Percentiles rank a stretch among this genome's conserved stretches.
These are phyloP conservation scores for Malassezia brasiliensis DNA, from an alignment of 1,284 basidiomycete genomes.

Conservation along the genomic window DNA sequence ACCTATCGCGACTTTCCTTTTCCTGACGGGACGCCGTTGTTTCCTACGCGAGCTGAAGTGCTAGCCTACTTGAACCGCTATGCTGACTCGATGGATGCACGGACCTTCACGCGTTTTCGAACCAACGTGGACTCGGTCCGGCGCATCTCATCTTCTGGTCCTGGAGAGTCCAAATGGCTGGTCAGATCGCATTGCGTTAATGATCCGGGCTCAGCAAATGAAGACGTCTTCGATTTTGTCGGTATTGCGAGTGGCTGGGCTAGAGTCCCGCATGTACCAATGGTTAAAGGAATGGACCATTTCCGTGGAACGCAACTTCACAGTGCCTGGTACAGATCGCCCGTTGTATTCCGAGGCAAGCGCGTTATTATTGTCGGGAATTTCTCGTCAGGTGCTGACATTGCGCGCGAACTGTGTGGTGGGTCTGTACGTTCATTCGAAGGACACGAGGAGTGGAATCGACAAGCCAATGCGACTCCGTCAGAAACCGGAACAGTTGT, in stretches of 20 bases:
- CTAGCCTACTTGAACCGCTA: conserved; percentile 49
- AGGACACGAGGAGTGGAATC: conserved; percentile 16
- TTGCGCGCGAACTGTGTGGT: conserved; percentile 51
- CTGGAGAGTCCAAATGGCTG: conserved; percentile 40
- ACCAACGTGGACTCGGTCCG: neutral
- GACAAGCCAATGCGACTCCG: neutral
- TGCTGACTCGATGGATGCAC: conserved; percentile 47
- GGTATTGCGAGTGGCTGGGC: conserved; percentile 52
- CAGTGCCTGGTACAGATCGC: conserved; percentile 51
- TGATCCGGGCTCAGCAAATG: conserved; percentile 1
- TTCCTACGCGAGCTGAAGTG: conserved; percentile 30
- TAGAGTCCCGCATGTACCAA: conserved; percentile 51
- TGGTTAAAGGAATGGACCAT: conserved; percentile 47
- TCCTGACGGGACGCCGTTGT: conserved; percentile 10
- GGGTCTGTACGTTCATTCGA: conserved; percentile 21
- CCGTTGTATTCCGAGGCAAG: conserved; percentile 36
- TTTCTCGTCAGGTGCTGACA: conserved; percentile 52
- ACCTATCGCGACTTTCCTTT: conserved; percentile 42
- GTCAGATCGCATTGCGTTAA: neutral
- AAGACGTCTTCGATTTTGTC: conserved; percentile 19
- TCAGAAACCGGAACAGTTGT: conserved; percentile 10
- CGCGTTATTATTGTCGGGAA: conserved; percentile 54
- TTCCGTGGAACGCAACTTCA: conserved; percentile 51
- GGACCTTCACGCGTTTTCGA: conserved; percentile 41
- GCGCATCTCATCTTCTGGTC: conserved; percentile 47